These are phyloP conservation scores for Leucosporidium scottii DNA, from an alignment of 768 basidiomycete genomes.

Conservation along the genomic window DNA sequence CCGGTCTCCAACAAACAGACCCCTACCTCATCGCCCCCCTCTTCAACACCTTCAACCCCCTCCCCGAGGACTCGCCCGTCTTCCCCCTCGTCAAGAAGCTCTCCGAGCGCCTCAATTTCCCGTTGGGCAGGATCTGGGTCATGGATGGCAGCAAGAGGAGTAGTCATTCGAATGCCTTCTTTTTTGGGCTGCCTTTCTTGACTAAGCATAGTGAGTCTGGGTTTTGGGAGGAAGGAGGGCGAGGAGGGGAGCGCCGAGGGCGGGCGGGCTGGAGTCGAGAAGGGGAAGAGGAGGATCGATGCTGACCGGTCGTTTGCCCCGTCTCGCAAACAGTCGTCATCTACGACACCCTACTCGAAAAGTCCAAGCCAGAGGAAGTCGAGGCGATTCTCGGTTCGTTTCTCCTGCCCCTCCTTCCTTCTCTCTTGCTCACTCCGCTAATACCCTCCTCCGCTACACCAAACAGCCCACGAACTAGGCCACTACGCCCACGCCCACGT, in stretches of 20 bases:
- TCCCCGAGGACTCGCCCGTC: constrained; percentile 57
- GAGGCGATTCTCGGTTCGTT: constrained; percentile 75
- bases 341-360: constrained; percentile 91
- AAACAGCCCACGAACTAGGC: constrained; percentile 80
- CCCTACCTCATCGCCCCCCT: constrained; percentile 85
- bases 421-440: not conserved
- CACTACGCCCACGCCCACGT: constrained; percentile 87
- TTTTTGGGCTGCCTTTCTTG: constrained; percentile 83
- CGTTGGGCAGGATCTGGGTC: constrained; percentile 87
- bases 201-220: constrained; percentile 49
- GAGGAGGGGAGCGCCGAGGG: not conserved
- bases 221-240: not conserved
- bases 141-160: constrained; percentile 89
- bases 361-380: constrained; percentile 82
- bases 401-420: constrained; percentile 33
- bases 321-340: constrained; percentile 55
- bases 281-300: too few relatives aligned
- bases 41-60: constrained; percentile 93
- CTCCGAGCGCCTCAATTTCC: constrained; percentile 78
- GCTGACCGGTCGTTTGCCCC: not conserved
- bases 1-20: constrained; percentile 38
- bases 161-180: constrained; percentile 54
- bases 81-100: constrained; percentile 54
- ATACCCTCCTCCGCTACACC: not conserved
- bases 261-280: too few relatives aligned